Base-by-base conservation (phyloP, 352 stramenopile species). In the Globisporangium radiosum region DNA sequence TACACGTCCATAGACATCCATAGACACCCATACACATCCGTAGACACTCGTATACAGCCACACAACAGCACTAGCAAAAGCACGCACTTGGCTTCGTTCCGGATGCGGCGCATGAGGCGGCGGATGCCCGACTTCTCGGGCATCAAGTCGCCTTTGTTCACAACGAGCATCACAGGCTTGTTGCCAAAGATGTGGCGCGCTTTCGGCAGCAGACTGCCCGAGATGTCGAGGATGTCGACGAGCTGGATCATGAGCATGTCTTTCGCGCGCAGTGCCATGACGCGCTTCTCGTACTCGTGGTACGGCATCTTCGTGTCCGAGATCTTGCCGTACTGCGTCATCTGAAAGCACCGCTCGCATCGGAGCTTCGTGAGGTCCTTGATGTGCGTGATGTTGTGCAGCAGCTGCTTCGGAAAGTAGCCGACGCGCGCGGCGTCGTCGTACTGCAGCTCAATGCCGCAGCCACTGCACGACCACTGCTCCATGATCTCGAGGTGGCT, bases 191-290 rank as follows among this genome's bases (percentile, higher is more conserved):
- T 62, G 65, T 95, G 73, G 36, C 81, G 75, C 52, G 84, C 73
- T 58, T 96, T 94, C 36, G 84, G 86, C 56, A 97, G 66, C 62
- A 97, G 54, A 68, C 81, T 95, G 25, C 88, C 89, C 0, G 85
- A 79, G 59, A 97, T 96, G 68, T 97, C 90, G 13, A 97, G 87
- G 45, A 97, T 92, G 67, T 97, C 90, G 40, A 97, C 83, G 7
- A 97, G 65, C 66, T 96, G 91, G 54, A 97, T 79, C 72, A 97
- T 91, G 15, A 97, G 78, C 75, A 95, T 76, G 60, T 96, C 87
- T 61, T 92, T 86, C 45, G 84, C 71, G 38, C 88, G 82, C 36
- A 97, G 71, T 70, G 85, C 81, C 65, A 87, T 75, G n/a, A 96
- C 76, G 13, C 90, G 81, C 63, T 90, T 79, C 64, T 94, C 86